Evolutionary conservation across 345 rosid species (phyloP), one percentile per base, ranked within the genome.

Genomic region (Citrus unshiu): DNA sequence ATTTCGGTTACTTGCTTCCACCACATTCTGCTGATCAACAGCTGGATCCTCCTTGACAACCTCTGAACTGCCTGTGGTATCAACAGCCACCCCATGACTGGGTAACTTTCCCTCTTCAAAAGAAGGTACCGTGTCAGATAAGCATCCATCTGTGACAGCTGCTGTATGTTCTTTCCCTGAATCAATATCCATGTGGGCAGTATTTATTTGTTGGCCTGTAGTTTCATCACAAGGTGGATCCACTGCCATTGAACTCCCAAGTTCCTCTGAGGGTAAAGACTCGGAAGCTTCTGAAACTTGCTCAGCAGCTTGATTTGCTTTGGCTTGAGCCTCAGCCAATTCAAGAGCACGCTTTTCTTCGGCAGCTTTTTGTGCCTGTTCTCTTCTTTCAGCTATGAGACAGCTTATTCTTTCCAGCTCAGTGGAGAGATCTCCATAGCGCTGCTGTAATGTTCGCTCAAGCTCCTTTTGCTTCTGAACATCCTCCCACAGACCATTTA

Each of bases 381-480:
- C 86, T 85, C 92, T 85, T 81, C 82, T 83, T 37, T 78, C 78
- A 37, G 84, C 83, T 29, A 88, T 76, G 32, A 88, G 77, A 65
- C 72, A 86, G 79, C 86, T 91, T 59, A 83, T 75, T 78, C 87
- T 90, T 83, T 92, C 98, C 76, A 91, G 79, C 79, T 82, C 92
- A 19, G 93, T 80, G 34, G 83, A 78, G 75, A 87, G 89, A 81
- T 83, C 80, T n/a, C 98, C 98, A 59, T 94, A 97, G 35, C 89
- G 89, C 51, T 78, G 80, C 80, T 97, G 99, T 71, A 93, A 79
- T 66, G 86, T 91, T 78, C 79, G 84, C 87, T 97, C 98, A 0
- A 90, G 93, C 82, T 91, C 95, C 87, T 94, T 94, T 70, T 94
- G 99, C 87, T 94, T 97, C 82, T 89, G 85, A 68, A 97, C 96